Evolutionary conservation across 2,329 filamentous ascomycete species (phyloP).

Genomic region (Exophiala sp.): DNA sequence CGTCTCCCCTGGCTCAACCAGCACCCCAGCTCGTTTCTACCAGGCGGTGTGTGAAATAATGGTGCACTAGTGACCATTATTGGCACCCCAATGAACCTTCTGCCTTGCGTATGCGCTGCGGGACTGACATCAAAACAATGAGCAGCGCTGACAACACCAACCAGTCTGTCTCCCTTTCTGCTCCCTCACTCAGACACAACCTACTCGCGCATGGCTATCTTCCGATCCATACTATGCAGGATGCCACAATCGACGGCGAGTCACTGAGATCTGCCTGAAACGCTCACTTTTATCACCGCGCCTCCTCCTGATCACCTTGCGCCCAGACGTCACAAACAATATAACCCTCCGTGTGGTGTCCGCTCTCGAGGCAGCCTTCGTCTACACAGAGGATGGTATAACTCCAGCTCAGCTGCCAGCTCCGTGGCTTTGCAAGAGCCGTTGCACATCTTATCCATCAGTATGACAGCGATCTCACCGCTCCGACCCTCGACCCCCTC

Average conservation of each 20-base stretch:
- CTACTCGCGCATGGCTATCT: background rate
- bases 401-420: background rate
- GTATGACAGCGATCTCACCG: constrained; percentile 16
- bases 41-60: too few relatives aligned
- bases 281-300: background rate
- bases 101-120: background rate
- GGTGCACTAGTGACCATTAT: too few relatives aligned
- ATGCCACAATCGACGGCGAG: background rate
- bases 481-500: constrained; percentile 18
- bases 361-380: background rate
- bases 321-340: background rate
- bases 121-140: background rate
- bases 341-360: background rate
- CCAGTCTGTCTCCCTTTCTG: background rate
- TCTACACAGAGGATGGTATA: background rate
- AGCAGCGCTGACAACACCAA: background rate
- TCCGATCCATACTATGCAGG: background rate
- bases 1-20: background rate
- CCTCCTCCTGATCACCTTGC: background rate
- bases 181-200: background rate
- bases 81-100: background rate
- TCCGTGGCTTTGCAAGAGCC: background rate
- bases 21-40: background rate
- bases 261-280: background rate
- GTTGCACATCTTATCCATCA: background rate